Conservation (phyloP, 352 stramenopile genomes). For the Phytophthora pistaciae region DNA sequence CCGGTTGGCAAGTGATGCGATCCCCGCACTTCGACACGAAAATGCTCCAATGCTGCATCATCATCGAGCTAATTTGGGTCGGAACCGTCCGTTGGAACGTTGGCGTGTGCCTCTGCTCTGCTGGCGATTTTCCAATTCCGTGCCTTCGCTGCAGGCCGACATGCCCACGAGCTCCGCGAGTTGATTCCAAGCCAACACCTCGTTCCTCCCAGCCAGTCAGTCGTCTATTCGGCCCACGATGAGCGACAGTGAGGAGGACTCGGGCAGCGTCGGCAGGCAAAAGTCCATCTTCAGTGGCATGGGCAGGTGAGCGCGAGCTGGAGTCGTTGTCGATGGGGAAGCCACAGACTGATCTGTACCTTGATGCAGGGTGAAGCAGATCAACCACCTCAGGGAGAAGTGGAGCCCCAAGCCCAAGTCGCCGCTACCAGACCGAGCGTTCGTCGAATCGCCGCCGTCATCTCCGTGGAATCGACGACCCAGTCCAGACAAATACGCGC, state of each 20-base stretch:
- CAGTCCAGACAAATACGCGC: constrained; percentile 20
- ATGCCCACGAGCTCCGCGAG: constrained; percentile 18
- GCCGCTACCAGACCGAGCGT: constrained; percentile 19
- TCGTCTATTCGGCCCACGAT: constrained; percentile 19
- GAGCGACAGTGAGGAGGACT: constrained; percentile 57
- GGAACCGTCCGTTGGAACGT: constrained; percentile 5
- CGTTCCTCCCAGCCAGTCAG: too few species aligned
- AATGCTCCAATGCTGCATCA: neutral
- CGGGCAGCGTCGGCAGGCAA: constrained; percentile 33
- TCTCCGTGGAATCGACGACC: constrained; percentile 26
- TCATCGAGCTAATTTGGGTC: constrained; percentile 25
- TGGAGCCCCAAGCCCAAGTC: constrained; percentile 47
- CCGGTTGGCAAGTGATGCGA: too few species aligned
- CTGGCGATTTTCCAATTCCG: neutral
- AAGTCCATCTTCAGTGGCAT: constrained; percentile 66
- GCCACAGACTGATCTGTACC: neutral
- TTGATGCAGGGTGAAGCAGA: constrained; percentile 50
- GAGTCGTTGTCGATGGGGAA: neutral
- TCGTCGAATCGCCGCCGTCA: constrained; percentile 21
- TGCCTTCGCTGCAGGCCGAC: constrained; percentile 4
- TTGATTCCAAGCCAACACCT: constrained; percentile 5
- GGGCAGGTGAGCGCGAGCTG: constrained; percentile 26
- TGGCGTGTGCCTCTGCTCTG: neutral
- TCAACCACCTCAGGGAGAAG: constrained; percentile 63
- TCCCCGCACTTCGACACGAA: neutral